Evolutionary conservation across 2,329 filamentous ascomycete species (phyloP), one percentile per base, ranked within the genome.

Genomic region (Triangularia setosa): DNA sequence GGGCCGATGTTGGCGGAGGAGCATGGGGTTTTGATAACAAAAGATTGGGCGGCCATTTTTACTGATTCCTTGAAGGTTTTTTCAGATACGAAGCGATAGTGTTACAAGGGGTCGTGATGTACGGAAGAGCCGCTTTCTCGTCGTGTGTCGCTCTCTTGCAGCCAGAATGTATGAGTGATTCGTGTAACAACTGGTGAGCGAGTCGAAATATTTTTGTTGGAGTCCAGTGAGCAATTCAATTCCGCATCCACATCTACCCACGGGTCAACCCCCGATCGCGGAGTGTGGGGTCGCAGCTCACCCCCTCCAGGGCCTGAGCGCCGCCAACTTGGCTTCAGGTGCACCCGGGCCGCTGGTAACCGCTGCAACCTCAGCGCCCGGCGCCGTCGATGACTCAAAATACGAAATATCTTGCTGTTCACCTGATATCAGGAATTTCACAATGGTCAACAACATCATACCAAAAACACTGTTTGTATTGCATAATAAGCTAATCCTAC

Each of bases 1-100:
- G 94, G 94, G 71, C 92, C 94, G 75, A 98, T 97, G 82, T 98
- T 98, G 80, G 94, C 94, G 67, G 93, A 97, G 66, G 94, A 98
- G 81, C 92, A 96, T 69, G 94, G 94, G 67, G 92, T 92, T 79
- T 85, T 87, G 82, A 93, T 91, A 71, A 84, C 80, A 78, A 90
- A 89, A 62, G 85, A 86, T 73, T 87, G 84, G 53, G 66, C 64
- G 11, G 63, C 54, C 59, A 60, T 60, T 53, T 18, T 60, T 55
- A 23, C 52, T 55, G 24, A 14, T 44, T 25, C 24, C 24, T 60
- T 48, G 25, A 24, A 44, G 2, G 14, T 59, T 27, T 3, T 24
- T 12, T 24, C 2, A 12, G 23, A 16, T 23, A 25, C 4, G 4
- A 55, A 55, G 11, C 0, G 52, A 6, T 28, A 6, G 18, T 53